These are phyloP conservation scores for Camptophora hylomeconis DNA, from an alignment of 2,329 filamentous ascomycete species.

Conservation along the genomic window DNA sequence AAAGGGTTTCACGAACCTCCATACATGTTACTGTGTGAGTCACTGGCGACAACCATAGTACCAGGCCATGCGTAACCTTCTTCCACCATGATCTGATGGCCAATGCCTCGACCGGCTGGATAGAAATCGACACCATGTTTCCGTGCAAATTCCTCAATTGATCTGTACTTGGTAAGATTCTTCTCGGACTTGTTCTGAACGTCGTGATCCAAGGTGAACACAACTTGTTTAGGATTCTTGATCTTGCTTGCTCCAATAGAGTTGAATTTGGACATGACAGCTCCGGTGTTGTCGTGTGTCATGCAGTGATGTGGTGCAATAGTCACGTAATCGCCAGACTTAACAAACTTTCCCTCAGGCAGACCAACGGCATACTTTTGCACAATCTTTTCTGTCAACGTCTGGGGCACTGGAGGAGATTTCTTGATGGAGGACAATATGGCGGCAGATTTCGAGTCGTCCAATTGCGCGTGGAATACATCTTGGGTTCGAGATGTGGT, in stretches of 20 bases:
- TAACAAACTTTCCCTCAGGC: constrained; percentile 59
- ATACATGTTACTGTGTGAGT: constrained; percentile 66
- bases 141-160: constrained; percentile 71
- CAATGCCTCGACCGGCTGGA: constrained; percentile 66
- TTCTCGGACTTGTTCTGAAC: constrained; percentile 68
- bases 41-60: constrained; percentile 63
- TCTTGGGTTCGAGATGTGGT: constrained; percentile 32
- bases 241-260: constrained; percentile 66
- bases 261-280: constrained; percentile 68
- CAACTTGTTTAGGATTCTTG: constrained; percentile 58
- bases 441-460: constrained; percentile 50
- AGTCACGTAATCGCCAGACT: constrained; percentile 71
- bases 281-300: constrained; percentile 77
- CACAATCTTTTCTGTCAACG: constrained; percentile 84
- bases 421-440: constrained; percentile 64
- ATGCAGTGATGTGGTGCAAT: constrained; percentile 61
- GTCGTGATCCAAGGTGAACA: constrained; percentile 79
- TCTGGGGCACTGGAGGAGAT: constrained; percentile 48
- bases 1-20: too few species aligned
- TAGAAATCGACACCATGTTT: constrained; percentile 68
- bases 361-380: constrained; percentile 70
- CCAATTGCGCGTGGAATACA: constrained; percentile 52
- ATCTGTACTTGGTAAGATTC: constrained; percentile 70
- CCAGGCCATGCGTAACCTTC: constrained; percentile 77
- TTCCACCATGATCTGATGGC: constrained; percentile 86